Evolutionary conservation across 2,329 filamentous ascomycete species (phyloP).

Genomic region (Neonectria hederae): DNA sequence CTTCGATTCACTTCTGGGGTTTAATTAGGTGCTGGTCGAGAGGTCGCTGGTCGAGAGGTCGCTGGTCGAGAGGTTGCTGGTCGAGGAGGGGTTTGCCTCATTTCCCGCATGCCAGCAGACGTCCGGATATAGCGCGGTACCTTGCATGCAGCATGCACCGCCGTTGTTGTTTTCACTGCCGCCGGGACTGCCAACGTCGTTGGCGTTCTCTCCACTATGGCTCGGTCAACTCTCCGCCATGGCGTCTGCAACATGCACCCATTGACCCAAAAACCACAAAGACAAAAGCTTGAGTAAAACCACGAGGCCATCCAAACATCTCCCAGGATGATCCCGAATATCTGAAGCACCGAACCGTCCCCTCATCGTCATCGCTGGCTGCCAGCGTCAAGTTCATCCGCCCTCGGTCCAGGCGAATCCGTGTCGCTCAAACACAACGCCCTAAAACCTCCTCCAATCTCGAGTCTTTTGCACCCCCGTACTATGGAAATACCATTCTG

Average conservation of each 20-base stretch:
- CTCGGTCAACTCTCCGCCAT: neutral
- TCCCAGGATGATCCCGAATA: neutral
- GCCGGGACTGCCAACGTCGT: neutral
- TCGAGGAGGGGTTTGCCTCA: neutral
- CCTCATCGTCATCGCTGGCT: neutral
- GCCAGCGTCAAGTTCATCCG: constrained; percentile 10
- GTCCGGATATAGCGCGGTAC: neutral
- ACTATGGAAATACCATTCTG: neutral
- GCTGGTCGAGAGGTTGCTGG: constrained; percentile 7
- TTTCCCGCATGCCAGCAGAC: neutral
- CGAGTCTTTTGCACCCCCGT: neutral
- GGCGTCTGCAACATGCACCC: neutral
- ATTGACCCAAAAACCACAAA: neutral
- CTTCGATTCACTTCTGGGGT: constrained; percentile 6
- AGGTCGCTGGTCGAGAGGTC: no score
- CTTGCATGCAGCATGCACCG: neutral
- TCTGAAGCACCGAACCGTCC: neutral
- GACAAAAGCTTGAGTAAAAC: neutral
- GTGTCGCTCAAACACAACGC: constrained; percentile 14
- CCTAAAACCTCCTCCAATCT: neutral
- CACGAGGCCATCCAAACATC: neutral
- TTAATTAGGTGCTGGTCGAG: neutral
- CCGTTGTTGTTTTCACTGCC: neutral
- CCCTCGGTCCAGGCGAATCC: constrained; percentile 5
- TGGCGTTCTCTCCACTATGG: neutral